Evolutionary conservation across 768 basidiomycete genomes (phyloP), one percentile per base, ranked within the genome.

Genomic region (Roridomyces roridus): DNA sequence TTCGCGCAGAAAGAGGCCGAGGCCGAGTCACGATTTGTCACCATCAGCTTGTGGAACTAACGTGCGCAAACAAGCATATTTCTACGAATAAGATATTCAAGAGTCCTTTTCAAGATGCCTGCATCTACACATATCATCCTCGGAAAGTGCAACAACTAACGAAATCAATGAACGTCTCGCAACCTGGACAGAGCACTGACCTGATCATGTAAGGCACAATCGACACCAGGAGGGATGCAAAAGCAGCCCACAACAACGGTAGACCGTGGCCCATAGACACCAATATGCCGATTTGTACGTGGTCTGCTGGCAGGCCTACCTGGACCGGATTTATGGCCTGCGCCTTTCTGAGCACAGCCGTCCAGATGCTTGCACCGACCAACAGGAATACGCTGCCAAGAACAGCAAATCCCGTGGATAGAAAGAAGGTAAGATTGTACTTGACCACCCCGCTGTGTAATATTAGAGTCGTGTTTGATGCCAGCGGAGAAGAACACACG

Each of bases 121-220:
- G 57, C 57, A 59, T 53, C 31, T 34, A 3, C 50, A 29, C 50
- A 29, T 24, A 39, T 37, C 67, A 89, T 74, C 89, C 87, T 60
- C 89, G 85, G 74, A 80, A 92, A 50, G 91, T 92, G 73, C 89
- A 92, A 66, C 89, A 92, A 63, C 91, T 92, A 60, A n/a, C 39
- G 20, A 36, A 31, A 46, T 29, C 46, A 34, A 50, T 44, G 18
- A 43, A 7, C 37, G 8, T 5, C 3, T 40, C 5, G 3, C 39
- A 20, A 37, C 2, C 10, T 17, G 21, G 26, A 40, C 28, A 4
- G 34, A n/a, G 39, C n/a, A 69, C 85, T 41, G 59, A 91, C 91
- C 85, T 91, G 64, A 91, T 80, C 79, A 90, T 81, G 67, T 92
- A 93, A 14, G 92, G 92, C 37, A 89, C 68, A 46, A 86, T 74